Base-by-base conservation (phyloP, 2,329 filamentous ascomycete species). In the Ophiostoma tasmaniense region DNA sequence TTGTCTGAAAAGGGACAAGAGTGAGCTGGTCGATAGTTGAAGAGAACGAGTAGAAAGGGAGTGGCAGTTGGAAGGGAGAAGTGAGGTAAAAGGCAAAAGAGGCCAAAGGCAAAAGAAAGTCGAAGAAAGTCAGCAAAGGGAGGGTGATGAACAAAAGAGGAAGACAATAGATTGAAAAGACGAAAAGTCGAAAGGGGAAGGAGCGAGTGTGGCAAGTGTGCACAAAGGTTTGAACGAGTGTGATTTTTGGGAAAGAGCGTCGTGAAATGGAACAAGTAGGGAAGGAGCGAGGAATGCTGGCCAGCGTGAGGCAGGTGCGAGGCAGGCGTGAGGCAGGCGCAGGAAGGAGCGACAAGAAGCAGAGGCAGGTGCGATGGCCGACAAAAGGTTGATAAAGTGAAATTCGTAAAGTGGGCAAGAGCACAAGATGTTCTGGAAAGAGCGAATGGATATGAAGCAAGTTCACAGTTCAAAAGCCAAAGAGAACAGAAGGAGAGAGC, bases 1-100 rank as follows among this genome's bases (percentile, higher is more conserved):
- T 71, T 69, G 70, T 66, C 70, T 71, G 52, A 67, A 69, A 66
- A 52, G 66, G 68, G 68, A 64, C 61, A 64, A 37, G 61, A 30
- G n/a, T 64, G 59, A 45, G 42, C 42, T 45, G 17, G 42, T 45
- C 2, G 55, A 28, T 7, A 30, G 8, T 14, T 25, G 33, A 37
- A 33, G 33, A 39, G 61, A 2, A 39, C 37, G 55, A 25, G 55
- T 22, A 55, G 50, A 25, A 55, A 28, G 22, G 50, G 50, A 25
- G 50, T 55, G 50, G 8, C 50, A 55, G 50, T 55, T 55, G n/a
- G 22, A 55, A 55, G 50, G 50, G 50, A 55, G 50, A 45, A 17
- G 2, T n/a, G 50, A 55, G 20, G 50, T 22, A 22, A 25, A 42
- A 3, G 33, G 33, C 33, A 33, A 33, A 33, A 33, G 33, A 8